Evolutionary conservation across 1,139 yeast species (phyloP), one percentile per base, ranked within the genome.

Genomic region (Yamadazyma jaroonii): DNA sequence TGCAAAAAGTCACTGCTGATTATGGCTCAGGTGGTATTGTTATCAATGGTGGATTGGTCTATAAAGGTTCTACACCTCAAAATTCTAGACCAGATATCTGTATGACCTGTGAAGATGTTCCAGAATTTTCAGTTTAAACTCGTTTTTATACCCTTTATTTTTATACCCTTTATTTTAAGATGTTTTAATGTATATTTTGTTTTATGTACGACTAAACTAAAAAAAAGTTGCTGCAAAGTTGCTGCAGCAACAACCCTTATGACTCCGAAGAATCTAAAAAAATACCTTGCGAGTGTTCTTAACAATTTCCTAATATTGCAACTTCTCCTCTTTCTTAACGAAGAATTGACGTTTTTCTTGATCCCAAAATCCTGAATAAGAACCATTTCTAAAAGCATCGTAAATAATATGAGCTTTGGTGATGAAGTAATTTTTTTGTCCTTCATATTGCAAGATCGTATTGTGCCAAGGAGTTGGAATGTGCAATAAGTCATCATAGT

Each of bases 401-500:
- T 41, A 42, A 22, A 64, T 56, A 35, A 54, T 52, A 7, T 49
- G 54, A 9, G 68, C 49, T 39, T 58, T 57, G 41, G 64, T 56
- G 25, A 65, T 55, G 52, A 49, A 53, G 43, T 53, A 51, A 21
- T 43, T 45, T 14, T 56, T 45, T 33, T 54, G 51, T 13, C 52
- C 56, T 35, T 56, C 67, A 35, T 75, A 57, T 35, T 67, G 65
- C 23, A 74, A 72, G 14, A 78, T 70, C 37, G 78, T 62, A 49
- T 79, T 79, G 54, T 78, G 84, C 84, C 84, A 79, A 29, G 84
- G 84, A 0, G 84, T 78, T 32, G 84, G 84, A 42, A 79, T 77
- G 49, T 79, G 84, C 41, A 79, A 64, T 44, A 75, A 60, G 45
- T 75, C 81, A 39, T 70, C 57, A 38, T 53, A 54, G 23, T 44